Base-by-base conservation (phyloP, 2,329 filamentous ascomycete species). In the Corniculantispora saksenae region DNA sequence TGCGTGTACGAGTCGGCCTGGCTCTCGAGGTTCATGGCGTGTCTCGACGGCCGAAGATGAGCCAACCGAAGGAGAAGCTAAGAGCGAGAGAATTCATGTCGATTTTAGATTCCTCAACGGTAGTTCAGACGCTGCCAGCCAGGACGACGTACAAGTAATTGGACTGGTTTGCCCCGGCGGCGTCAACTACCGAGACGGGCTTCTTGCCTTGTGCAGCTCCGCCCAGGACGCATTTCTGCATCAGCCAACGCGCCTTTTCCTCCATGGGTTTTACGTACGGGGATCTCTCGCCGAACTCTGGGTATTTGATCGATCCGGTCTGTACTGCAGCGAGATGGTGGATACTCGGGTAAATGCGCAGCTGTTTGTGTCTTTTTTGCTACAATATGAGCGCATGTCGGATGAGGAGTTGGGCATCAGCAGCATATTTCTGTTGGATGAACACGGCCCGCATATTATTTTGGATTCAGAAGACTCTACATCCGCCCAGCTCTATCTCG, bases 241-340 rank as follows among this genome's bases (percentile, higher is more conserved):
- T 12, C 53, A 63, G 29, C 51, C 61, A 15, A 38, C 50, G 23
- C 61, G 61, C n/a, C 51, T 21, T 15, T 63, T 57, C 21, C 17
- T 63, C 27, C 61, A 63, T 38, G 61, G 1, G 7, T 25, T 63
- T 29, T 57, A 54, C 21, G 15, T 63, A 9, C 38, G 50, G 27
- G 50, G 29, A 7, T 48, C 40, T 15, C 6, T 63, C 15, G 19
- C 40, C 7, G 61, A 63, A 15, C 10, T 29, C 3, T 63, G 25
- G 51, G 38, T 35, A 0, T 17, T 63, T 40, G 61, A 63, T 29
- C 13, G 50, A 12, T 43, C 47, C n/a, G 61, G 61, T 12, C 3
- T 63, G 25, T 56, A 25, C 23, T 43, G 27, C 27, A 54, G 47
- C 25, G 21, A 48, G 3, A 21, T 23, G 8, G 15, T 63, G 21